A percentile compares a stretch with the other conserved stretches of the same genome.
These are phyloP conservation scores for Mrakia gelida DNA, from an alignment of 768 basidiomycete genomes.

Conservation along the genomic window DNA sequence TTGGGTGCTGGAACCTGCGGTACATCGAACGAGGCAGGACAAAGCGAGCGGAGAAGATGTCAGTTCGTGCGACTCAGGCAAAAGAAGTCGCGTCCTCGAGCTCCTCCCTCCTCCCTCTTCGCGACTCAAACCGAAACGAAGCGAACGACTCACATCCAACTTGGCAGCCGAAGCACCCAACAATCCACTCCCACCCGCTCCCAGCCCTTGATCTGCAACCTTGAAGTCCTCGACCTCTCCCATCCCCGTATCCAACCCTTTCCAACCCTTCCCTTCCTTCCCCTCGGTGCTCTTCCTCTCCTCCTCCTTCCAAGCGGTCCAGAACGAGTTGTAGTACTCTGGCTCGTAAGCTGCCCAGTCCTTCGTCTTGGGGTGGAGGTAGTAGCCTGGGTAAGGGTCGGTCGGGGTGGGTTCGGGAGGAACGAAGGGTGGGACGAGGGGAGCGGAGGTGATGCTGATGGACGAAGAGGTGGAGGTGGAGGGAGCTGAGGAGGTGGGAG, in stretches of 20 bases:
- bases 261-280: constrained; percentile 15
- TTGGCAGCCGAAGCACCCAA: neutral
- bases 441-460: constrained; percentile 27
- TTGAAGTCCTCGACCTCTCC: constrained; percentile 21
- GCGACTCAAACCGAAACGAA: neutral
- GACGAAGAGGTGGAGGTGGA: neutral
- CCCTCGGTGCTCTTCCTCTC: constrained; percentile 10
- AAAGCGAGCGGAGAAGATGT: neutral
- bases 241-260: constrained; percentile 16
- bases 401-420: constrained; percentile 24
- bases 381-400: constrained; percentile 32
- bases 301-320: constrained; percentile 13
- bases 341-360: constrained; percentile 31
- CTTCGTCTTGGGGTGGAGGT: constrained; percentile 24
- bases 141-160: constrained; percentile 10
- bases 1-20: neutral
- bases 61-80: neutral
- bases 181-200: neutral
- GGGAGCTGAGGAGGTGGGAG: constrained; percentile 3
- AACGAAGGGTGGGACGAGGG: constrained; percentile 21
- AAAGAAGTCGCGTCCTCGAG: neutral
- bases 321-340: constrained; percentile 24
- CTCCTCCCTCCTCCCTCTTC: neutral
- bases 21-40: neutral
- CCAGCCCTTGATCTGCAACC: neutral